A percentile compares a stretch with the other conserved stretches of the same genome.
Conservation (phyloP, 495 filamentous ascomycete genomes). For the Tuber melanosporum region DNA sequence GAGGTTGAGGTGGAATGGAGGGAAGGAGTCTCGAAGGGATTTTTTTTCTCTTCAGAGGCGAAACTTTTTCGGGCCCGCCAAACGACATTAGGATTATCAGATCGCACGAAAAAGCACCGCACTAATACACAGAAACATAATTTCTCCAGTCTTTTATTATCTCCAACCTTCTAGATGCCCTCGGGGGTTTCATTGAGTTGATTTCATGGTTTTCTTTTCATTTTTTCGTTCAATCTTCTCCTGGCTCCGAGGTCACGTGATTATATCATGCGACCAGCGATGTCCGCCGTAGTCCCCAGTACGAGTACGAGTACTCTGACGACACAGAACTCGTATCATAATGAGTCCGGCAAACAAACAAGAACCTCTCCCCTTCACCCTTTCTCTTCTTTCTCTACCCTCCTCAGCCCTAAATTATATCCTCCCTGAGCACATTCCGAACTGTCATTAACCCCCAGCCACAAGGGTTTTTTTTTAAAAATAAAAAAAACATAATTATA, state of each 20-base stretch:
- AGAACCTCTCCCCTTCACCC: neutral
- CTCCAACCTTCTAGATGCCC: neutral
- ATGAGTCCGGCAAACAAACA: neutral
- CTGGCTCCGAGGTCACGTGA: neutral
- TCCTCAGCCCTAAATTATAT: neutral
- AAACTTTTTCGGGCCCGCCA: slow-evolving; percentile 20
- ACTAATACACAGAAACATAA: neutral
- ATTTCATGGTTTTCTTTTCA: neutral
- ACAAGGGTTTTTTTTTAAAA: neutral
- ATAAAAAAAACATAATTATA: no score
- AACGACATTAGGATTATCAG: neutral
- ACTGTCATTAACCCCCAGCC: neutral
- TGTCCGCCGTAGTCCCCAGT: neutral
- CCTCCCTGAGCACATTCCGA: neutral
- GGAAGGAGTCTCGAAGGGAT: slow-evolving; percentile 19
- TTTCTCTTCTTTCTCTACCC: neutral
- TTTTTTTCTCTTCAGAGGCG: slow-evolving; percentile 31
- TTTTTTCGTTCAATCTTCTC: neutral
- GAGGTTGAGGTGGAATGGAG: slow-evolving; percentile 19
- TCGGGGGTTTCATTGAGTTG: neutral
- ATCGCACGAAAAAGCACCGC: neutral
- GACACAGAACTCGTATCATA: neutral
- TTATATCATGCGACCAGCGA: neutral
- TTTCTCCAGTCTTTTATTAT: neutral
- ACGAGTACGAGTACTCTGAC: neutral